phyloP scores from a whole-genome alignment of 495 filamentous ascomycete genomes.

The Delitschia confertaspora region DNA sequence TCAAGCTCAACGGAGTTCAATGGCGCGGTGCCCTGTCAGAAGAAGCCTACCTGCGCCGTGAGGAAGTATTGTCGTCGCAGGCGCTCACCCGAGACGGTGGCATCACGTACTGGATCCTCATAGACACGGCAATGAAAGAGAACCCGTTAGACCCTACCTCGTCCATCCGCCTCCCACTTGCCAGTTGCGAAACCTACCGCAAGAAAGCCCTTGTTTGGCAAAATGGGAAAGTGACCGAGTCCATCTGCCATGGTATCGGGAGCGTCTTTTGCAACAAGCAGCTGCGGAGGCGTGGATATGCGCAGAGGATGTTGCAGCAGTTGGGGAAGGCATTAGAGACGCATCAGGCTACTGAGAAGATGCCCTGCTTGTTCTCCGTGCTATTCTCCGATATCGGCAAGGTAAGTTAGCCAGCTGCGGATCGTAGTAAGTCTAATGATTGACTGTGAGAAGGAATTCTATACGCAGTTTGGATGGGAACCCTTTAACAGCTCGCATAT shows the following conservation, averaged over 20 bases:
- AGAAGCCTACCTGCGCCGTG: constrained; percentile 67
- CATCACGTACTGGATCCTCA: constrained; percentile 79
- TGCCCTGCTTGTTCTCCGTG: constrained; percentile 52
- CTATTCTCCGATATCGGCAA: constrained; percentile 95
- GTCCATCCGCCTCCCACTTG: constrained; percentile 51
- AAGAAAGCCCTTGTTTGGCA: constrained; percentile 59
- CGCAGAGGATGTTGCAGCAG: constrained; percentile 58
- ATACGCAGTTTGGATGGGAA: constrained; percentile 72
- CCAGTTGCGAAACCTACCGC: constrained; percentile 72
- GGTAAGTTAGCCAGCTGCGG: constrained; percentile 27
- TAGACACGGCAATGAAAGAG: constrained; percentile 42
- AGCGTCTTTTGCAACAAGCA: constrained; percentile 75
- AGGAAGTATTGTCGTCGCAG: constrained; percentile 59
- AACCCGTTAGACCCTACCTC: constrained; percentile 14
- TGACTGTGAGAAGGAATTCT: constrained; percentile 49
- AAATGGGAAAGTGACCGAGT: constrained; percentile 47
- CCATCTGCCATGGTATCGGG: constrained; percentile 68
- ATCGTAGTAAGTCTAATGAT: not conserved
- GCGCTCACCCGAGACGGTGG: constrained; percentile 61
- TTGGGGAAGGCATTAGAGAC: constrained; percentile 45
- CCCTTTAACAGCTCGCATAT: constrained; percentile 54
- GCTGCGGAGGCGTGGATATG: constrained; percentile 70
- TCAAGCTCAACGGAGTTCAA: constrained; percentile 56
- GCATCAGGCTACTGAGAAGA: constrained; percentile 42
- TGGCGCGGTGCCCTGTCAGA: constrained; percentile 64